Conservation (phyloP, 495 filamentous ascomycete species). For the Podospora pseudopauciseta region DNA sequence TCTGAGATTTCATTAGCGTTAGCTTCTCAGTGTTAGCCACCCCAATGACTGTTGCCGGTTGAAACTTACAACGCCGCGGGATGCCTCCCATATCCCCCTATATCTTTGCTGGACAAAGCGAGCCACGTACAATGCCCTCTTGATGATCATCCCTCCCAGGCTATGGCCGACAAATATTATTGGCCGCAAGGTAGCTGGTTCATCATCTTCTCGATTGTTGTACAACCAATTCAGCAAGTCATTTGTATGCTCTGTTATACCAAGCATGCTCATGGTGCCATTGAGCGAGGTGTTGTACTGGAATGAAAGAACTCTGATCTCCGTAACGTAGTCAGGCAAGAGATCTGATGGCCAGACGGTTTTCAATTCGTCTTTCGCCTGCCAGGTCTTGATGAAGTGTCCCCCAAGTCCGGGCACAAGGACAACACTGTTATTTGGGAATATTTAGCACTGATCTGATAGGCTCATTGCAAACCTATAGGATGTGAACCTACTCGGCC, state of each 20-base stretch:
- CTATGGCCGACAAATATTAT: slow-evolving; percentile 19
- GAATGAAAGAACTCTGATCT: slow-evolving; percentile 16
- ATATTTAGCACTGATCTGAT: background rate
- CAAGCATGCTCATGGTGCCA: background rate
- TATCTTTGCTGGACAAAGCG: background rate
- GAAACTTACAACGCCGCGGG: slow-evolving; percentile 10
- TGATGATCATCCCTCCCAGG: slow-evolving; percentile 16
- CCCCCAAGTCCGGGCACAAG: slow-evolving; percentile 16
- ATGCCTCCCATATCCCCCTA: slow-evolving; percentile 13
- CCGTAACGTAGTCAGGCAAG: background rate
- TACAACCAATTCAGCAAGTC: slow-evolving; percentile 6
- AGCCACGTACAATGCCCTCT: slow-evolving; percentile 5
- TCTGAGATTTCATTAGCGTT: slow-evolving; percentile 3
- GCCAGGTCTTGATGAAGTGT: slow-evolving; percentile 13
- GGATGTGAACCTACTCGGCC: background rate
- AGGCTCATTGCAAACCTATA: no score
- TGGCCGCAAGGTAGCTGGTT: background rate
- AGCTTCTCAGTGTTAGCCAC: background rate
- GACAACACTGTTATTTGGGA: background rate
- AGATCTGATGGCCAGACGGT: slow-evolving; percentile 19
- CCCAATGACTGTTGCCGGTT: no score
- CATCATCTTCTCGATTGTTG: background rate
- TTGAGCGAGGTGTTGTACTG: slow-evolving; percentile 10
- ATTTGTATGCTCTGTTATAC: slow-evolving; percentile 9
- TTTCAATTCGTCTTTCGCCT: background rate